Evolutionary conservation across 345 rosid genomes (phyloP).

Genomic region (Linum usitatissimum): DNA sequence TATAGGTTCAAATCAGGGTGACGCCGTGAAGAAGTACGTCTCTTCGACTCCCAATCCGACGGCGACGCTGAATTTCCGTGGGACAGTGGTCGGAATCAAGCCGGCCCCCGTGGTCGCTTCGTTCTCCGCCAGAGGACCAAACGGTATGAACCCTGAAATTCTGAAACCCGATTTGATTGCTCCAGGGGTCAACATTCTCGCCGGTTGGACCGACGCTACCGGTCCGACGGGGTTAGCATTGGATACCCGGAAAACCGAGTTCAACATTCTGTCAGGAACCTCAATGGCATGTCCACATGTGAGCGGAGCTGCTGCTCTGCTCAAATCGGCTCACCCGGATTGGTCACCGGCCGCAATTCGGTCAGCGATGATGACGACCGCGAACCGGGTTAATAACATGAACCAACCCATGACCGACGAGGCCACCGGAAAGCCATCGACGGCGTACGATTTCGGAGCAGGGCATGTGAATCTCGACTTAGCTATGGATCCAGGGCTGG

Average conservation of each 20-base stretch:
- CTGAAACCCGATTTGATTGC: conserved; percentile 80
- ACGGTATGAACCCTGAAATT: conserved; percentile 60
- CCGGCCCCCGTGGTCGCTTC: conserved; percentile 84
- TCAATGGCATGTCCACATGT: conserved; percentile 86
- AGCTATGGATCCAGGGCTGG: conserved; percentile 74
- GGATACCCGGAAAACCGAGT: conserved; percentile 53
- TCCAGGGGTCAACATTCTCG: conserved; percentile 82
- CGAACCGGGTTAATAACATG: conserved; percentile 43
- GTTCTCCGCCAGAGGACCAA: conserved; percentile 67
- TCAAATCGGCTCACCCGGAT: conserved; percentile 65
- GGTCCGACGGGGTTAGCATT: conserved; percentile 68
- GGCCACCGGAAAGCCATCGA: conserved; percentile 50
- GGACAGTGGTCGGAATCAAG: conserved; percentile 61
- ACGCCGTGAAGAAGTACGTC: conserved; percentile 46
- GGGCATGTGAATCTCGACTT: conserved; percentile 58
- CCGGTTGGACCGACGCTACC: conserved; percentile 69
- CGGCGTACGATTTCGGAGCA: conserved; percentile 56
- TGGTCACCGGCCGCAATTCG: conserved; percentile 72
- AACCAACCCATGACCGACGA: conserved; percentile 61
- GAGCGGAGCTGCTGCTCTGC: conserved; percentile 73
- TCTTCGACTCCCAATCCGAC: conserved; percentile 25
- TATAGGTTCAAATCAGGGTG: conserved; percentile 58
- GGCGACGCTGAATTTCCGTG: conserved; percentile 59
- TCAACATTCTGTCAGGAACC: conserved; percentile 72
- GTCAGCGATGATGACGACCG: conserved; percentile 84